Percentiles rank a stretch among this genome's conserved stretches.
Conservation (phyloP, 2,329 filamentous ascomycete species). For the Neonectria hederae region DNA sequence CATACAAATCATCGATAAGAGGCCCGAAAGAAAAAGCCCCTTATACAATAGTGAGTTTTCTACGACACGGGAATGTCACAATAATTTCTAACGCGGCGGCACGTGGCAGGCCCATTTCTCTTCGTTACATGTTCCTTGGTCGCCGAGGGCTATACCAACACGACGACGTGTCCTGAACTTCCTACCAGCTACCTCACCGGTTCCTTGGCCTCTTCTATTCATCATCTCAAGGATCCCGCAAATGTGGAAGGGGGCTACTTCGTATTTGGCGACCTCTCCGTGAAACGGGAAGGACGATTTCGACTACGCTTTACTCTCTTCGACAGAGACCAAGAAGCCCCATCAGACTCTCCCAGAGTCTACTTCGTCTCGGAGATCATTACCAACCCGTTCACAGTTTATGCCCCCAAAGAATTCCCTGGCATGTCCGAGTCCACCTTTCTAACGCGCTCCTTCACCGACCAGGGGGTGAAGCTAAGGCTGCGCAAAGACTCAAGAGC, state of each 20-base stretch:
- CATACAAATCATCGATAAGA: slow-evolving; percentile 67
- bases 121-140: slow-evolving; percentile 59
- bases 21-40: slow-evolving; percentile 31
- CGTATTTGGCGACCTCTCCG: slow-evolving; percentile 88
- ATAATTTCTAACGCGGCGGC: slow-evolving; percentile 34
- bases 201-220: slow-evolving; percentile 81
- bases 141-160: slow-evolving; percentile 53
- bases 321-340: slow-evolving; percentile 47
- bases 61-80: neutral
- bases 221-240: slow-evolving; percentile 80
- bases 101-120: slow-evolving; percentile 55
- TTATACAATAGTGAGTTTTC: slow-evolving; percentile 38
- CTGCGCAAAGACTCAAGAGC: slow-evolving; percentile 83
- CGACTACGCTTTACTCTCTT: slow-evolving; percentile 81
- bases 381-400: slow-evolving; percentile 72
- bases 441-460: slow-evolving; percentile 82
- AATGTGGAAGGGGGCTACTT: slow-evolving; percentile 87
- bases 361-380: slow-evolving; percentile 46
- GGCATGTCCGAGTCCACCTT: slow-evolving; percentile 85
- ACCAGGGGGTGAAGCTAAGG: slow-evolving; percentile 85
- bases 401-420: slow-evolving; percentile 74
- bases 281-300: slow-evolving; percentile 77
- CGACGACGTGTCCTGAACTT: slow-evolving; percentile 44
- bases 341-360: slow-evolving; percentile 27
- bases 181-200: slow-evolving; percentile 69